Conservation (phyloP, 805 yeast species). For the Saturnispora sanitii region DNA sequence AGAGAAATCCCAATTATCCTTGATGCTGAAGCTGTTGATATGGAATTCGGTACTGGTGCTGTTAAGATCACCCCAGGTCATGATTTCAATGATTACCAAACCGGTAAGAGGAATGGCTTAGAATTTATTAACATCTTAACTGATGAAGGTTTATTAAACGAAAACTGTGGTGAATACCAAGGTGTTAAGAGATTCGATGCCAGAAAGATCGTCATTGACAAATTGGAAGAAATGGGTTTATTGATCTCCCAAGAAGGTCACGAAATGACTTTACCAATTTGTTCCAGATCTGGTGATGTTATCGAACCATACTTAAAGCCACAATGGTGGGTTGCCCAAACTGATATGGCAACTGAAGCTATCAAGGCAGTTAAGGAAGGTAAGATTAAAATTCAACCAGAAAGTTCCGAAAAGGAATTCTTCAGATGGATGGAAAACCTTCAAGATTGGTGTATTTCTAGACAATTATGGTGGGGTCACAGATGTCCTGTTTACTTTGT, state of each 20-base stretch:
- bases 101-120: slow-evolving; percentile 88
- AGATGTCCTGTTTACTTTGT: slow-evolving; percentile 94
- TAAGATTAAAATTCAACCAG: slow-evolving; percentile 72
- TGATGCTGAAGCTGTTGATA: slow-evolving; percentile 91
- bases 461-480: slow-evolving; percentile 92
- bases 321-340: slow-evolving; percentile 98
- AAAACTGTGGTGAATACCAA: slow-evolving; percentile 84
- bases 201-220: slow-evolving; percentile 71
- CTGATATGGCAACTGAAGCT: slow-evolving; percentile 80
- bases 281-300: slow-evolving; percentile 94
- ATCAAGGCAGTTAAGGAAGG: slow-evolving; percentile 79
- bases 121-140: slow-evolving; percentile 85
- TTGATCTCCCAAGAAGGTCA: slow-evolving; percentile 82
- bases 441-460: slow-evolving; percentile 99
- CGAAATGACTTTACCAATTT: slow-evolving; percentile 89
- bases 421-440: slow-evolving; percentile 92
- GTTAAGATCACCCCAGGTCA: slow-evolving; percentile 98
- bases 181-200: slow-evolving; percentile 95
- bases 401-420: slow-evolving; percentile 85
- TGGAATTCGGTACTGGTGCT: slow-evolving; percentile 99
- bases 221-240: slow-evolving; percentile 64
- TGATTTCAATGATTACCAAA: slow-evolving; percentile 91
- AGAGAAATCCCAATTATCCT: slow-evolving; percentile 80
- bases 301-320: slow-evolving; percentile 96
- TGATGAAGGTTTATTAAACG: slow-evolving; percentile 86